These are phyloP conservation scores for Amanita rubescens DNA, from an alignment of 768 basidiomycete species.

Conservation along the genomic window DNA sequence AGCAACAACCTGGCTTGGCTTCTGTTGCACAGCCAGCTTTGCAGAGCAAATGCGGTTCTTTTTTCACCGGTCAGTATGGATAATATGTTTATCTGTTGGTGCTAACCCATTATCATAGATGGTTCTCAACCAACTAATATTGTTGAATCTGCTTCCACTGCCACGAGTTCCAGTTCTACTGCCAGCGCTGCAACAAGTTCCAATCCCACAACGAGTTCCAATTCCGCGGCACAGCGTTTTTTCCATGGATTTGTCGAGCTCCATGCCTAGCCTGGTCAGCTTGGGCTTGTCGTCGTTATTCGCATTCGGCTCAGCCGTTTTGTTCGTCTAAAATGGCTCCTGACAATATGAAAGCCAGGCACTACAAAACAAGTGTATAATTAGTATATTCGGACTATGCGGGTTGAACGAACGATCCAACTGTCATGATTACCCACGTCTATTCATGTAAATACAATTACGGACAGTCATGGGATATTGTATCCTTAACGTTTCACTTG, in stretches of 20 bases:
- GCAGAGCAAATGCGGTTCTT: conserved; percentile 38
- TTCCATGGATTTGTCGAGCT: not conserved
- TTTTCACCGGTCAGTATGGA: conserved; percentile 40
- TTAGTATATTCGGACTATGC: too few relatives aligned
- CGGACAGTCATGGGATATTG: not conserved
- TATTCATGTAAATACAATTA: too few relatives aligned
- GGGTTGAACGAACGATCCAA: too few relatives aligned
- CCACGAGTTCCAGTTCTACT: too few relatives aligned
- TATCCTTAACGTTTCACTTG: conserved; percentile 33
- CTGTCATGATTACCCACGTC: too few relatives aligned
- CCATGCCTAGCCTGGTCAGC: not conserved
- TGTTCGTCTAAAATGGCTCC: not conserved
- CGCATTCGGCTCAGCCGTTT: not conserved
- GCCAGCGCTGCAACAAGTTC: conserved; percentile 12
- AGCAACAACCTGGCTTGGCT: conserved; percentile 28
- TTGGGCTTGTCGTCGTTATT: not conserved
- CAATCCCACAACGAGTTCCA: conserved; percentile 15
- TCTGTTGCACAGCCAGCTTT: conserved; percentile 20
- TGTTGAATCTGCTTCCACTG: conserved; percentile 24
- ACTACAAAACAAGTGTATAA: not conserved
- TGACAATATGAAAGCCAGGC: not conserved
- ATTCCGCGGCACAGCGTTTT: too few relatives aligned
- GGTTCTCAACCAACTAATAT: conserved; percentile 30
- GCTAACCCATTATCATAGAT: conserved; percentile 21
- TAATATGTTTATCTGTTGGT: not conserved